phyloP scores from a whole-genome alignment of 2,329 filamentous ascomycete species.

The Penicillium brasilianum region DNA sequence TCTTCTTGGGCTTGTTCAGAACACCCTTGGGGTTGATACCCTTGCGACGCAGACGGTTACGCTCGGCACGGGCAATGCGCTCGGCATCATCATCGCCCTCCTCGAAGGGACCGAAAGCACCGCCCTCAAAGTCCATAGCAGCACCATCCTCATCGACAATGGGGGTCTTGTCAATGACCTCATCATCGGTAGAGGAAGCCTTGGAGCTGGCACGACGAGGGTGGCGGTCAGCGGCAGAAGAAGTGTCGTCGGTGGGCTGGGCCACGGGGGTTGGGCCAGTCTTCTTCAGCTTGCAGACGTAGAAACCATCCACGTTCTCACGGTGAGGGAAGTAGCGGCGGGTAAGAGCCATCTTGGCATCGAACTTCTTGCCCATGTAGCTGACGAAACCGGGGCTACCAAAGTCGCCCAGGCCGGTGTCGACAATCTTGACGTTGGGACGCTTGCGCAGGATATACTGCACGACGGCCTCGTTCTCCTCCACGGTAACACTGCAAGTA shows the following conservation, averaged over 20 bases:
- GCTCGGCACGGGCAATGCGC: slow-evolving; percentile 74
- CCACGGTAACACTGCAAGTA: slow-evolving; percentile 91
- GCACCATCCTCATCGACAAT: slow-evolving; percentile 55
- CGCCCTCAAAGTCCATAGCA: slow-evolving; percentile 44
- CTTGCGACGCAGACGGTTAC: slow-evolving; percentile 73
- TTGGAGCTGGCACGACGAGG: slow-evolving; percentile 29
- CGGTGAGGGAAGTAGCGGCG: slow-evolving; percentile 87
- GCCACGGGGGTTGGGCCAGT: slow-evolving; percentile 70
- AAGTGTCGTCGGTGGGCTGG: slow-evolving; percentile 29
- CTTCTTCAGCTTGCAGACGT: slow-evolving; percentile 97
- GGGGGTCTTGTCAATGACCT: slow-evolving; percentile 69
- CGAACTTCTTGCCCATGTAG: slow-evolving; percentile 90
- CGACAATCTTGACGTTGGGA: slow-evolving; percentile 91
- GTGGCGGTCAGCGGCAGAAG: slow-evolving; percentile 32
- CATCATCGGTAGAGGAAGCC: slow-evolving; percentile 38
- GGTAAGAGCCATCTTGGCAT: slow-evolving; percentile 80
- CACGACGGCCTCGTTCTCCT: slow-evolving; percentile 93
- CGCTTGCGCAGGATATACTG: slow-evolving; percentile 90
- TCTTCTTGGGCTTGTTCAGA: slow-evolving; percentile 45
- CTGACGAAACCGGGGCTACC: slow-evolving; percentile 90
- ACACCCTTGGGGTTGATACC: slow-evolving; percentile 73
- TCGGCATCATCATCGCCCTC: slow-evolving; percentile 70
- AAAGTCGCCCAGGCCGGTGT: slow-evolving; percentile 81
- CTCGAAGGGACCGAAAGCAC: slow-evolving; percentile 74
- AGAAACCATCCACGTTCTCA: slow-evolving; percentile 98